Evolutionary conservation across 306 rosid genomes (phyloP).

Genomic region (Hylodesmum podocarpum): DNA sequence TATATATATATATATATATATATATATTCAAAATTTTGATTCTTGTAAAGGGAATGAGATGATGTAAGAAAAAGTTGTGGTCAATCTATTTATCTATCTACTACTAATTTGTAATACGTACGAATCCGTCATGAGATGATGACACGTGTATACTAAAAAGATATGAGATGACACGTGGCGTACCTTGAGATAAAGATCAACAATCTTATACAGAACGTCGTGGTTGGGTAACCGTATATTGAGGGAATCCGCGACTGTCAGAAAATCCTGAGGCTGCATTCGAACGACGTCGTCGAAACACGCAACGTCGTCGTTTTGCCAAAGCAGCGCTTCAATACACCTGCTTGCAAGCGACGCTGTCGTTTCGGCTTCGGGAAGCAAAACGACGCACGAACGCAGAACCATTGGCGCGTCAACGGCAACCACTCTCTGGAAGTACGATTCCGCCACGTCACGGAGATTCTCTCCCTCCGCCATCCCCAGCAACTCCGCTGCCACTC

Average conservation of each 20-base stretch:
- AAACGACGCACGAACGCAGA: slow-evolving; percentile 63
- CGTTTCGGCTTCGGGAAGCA: slow-evolving; percentile 94
- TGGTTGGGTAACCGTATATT: slow-evolving; percentile 52
- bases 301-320: slow-evolving; percentile 28
- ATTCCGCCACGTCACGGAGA: slow-evolving; percentile 54
- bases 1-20: too few species aligned
- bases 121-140: not conserved
- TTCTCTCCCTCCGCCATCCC: slow-evolving; percentile 62
- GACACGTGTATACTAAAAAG: not conserved
- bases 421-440: slow-evolving; percentile 48
- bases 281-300: slow-evolving; percentile 42
- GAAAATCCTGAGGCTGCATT: slow-evolving; percentile 58
- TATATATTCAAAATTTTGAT: not conserved
- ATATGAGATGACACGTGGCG: not conserved
- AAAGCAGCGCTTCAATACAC: slow-evolving; percentile 61
- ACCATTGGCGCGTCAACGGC: slow-evolving; percentile 53
- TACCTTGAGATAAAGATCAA: slow-evolving; percentile 70
- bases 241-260: slow-evolving; percentile 48
- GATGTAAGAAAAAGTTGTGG: not conserved
- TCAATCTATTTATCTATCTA: too few species aligned
- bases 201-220: slow-evolving; percentile 61
- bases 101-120: not conserved
- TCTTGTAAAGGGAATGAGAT: not conserved
- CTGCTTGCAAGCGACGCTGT: slow-evolving; percentile 59
- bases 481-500: slow-evolving; percentile 76